Conservation (phyloP, 2,329 filamentous ascomycete species). For the Zelopaecilomyces penicillatus region DNA sequence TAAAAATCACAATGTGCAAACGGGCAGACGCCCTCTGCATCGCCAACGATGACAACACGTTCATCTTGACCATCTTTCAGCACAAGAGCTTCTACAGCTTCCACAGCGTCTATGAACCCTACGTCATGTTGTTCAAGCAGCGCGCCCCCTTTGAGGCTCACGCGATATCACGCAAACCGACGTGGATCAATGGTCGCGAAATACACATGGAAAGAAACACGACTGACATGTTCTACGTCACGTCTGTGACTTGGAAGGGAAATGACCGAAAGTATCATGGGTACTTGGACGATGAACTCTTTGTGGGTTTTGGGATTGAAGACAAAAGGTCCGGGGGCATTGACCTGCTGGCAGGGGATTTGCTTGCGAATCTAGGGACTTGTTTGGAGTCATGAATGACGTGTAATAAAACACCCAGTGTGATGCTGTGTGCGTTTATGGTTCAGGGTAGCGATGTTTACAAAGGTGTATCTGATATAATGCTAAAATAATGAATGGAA, state of each 20-base stretch:
- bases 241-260: slow-evolving; percentile 46
- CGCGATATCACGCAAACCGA: slow-evolving; percentile 38
- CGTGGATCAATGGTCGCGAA: slow-evolving; percentile 47
- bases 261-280: slow-evolving; percentile 43
- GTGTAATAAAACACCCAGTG: too few relatives aligned
- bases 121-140: slow-evolving; percentile 42
- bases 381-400: slow-evolving; percentile 6
- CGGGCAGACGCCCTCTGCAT: slow-evolving; percentile 36
- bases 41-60: slow-evolving; percentile 39
- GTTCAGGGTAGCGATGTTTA: too few relatives aligned
- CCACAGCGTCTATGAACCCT: slow-evolving; percentile 48
- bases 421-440: too few relatives aligned
- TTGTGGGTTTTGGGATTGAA: slow-evolving; percentile 49
- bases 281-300: slow-evolving; percentile 46
- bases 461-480: too few relatives aligned
- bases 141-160: slow-evolving; percentile 41
- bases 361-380: slow-evolving; percentile 31
- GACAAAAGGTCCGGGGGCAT: slow-evolving; percentile 40
- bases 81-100: slow-evolving; percentile 41
- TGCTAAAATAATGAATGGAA: too few relatives aligned
- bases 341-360: slow-evolving; percentile 41
- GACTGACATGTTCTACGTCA: slow-evolving; percentile 51
- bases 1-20: slow-evolving; percentile 46
- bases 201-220: slow-evolving; percentile 21
- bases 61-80: slow-evolving; percentile 46